A percentile compares a stretch with the other conserved stretches of the same genome.
These are phyloP conservation scores for Podaxis sp. DNA, from an alignment of 768 basidiomycete genomes.

Conservation along the genomic window DNA sequence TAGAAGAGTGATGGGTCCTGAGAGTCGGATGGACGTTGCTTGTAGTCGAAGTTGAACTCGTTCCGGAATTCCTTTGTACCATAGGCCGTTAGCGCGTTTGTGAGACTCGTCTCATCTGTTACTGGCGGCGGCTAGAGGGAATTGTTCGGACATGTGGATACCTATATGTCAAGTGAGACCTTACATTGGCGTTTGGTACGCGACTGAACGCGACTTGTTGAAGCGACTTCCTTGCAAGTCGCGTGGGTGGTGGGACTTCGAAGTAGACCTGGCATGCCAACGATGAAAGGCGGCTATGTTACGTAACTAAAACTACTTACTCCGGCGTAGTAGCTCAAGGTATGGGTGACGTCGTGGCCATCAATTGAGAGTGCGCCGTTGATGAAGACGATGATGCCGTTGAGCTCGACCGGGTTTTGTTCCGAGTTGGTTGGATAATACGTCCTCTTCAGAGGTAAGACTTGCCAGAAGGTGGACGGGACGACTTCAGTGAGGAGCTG, in stretches of 20 bases:
- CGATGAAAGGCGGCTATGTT: neutral
- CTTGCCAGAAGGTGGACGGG: neutral
- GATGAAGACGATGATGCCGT: neutral
- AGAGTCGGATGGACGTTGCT: neutral
- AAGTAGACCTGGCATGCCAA: neutral
- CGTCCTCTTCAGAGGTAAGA: neutral
- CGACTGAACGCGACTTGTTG: neutral
- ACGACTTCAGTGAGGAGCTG: neutral
- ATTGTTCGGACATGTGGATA: neutral
- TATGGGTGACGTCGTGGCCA: neutral
- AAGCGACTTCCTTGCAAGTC: neutral
- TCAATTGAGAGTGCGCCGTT: neutral
- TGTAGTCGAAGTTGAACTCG: neutral
- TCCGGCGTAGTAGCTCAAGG: neutral
- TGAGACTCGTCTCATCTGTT: neutral
- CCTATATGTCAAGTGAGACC: neutral
- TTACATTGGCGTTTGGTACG: neutral
- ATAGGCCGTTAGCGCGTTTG: neutral
- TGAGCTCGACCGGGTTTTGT: neutral
- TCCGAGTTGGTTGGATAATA: neutral
- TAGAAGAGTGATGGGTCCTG: neutral
- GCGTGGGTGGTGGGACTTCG: neutral
- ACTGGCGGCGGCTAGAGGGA: neutral
- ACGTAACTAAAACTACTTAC: neutral
- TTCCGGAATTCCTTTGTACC: neutral